Evolutionary conservation across 768 basidiomycete genomes (phyloP).

Genomic region (Royoungia palumana): DNA sequence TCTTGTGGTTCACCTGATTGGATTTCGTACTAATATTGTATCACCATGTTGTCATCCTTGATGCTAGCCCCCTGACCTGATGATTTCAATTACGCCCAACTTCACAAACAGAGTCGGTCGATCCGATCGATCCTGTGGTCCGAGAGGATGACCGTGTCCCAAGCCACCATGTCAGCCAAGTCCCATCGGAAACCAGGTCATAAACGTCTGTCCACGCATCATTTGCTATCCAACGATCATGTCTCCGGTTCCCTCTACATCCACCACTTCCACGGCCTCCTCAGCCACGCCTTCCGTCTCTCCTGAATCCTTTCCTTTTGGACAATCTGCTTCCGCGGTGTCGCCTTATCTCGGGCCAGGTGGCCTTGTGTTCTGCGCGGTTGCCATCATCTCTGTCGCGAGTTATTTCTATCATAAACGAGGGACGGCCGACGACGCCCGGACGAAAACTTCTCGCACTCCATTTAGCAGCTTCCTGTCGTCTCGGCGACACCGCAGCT

Average conservation of each 20-base stretch:
- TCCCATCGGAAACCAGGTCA: too few species aligned
- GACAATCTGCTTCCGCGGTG: slow-evolving; percentile 3
- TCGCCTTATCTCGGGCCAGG: slow-evolving; percentile 9
- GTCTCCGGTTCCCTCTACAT: slow-evolving; percentile 19
- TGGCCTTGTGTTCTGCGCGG: slow-evolving; percentile 16
- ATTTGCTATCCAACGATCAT: slow-evolving; percentile 7
- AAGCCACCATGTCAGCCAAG: too few species aligned
- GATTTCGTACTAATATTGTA: too few species aligned
- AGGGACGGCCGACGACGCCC: neutral
- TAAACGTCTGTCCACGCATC: neutral
- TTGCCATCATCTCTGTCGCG: slow-evolving; percentile 11
- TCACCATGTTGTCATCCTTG: too few species aligned
- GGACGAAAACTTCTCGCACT: slow-evolving; percentile 3
- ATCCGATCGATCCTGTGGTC: too few species aligned
- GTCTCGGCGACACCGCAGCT: slow-evolving; percentile 1
- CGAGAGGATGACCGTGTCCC: too few species aligned
- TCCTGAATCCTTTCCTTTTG: neutral
- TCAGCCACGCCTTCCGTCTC: neutral
- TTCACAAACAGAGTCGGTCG: too few species aligned
- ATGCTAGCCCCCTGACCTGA: too few species aligned
- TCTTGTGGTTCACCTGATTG: too few species aligned
- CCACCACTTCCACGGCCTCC: slow-evolving; percentile 4
- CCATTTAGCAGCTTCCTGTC: slow-evolving; percentile 8
- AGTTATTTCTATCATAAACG: slow-evolving; percentile 17
- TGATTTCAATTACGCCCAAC: too few species aligned